Evolutionary conservation across 139 green algal genomes (phyloP).

Genomic region (Chlorella sp.): DNA sequence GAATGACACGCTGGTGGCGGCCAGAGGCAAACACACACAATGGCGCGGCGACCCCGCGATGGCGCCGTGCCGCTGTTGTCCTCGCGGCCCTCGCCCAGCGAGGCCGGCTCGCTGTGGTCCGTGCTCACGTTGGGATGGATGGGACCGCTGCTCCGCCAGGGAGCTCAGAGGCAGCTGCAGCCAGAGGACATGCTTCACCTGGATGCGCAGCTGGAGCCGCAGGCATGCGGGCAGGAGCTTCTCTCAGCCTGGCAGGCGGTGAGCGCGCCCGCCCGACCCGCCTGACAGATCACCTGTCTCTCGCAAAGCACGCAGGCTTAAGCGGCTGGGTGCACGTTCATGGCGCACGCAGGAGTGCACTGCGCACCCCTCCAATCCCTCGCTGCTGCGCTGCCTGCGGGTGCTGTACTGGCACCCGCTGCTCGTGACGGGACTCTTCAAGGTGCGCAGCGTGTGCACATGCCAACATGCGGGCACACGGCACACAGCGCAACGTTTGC

Average conservation of each 20-base stretch:
- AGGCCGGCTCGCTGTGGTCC: too few species aligned
- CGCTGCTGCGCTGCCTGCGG: neutral
- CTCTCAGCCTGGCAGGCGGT: neutral
- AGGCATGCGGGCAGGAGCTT: neutral
- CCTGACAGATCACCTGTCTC: neutral
- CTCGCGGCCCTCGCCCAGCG: too few species aligned
- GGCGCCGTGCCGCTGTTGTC: too few species aligned
- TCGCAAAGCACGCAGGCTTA: neutral
- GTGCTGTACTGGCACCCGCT: neutral
- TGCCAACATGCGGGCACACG: too few species aligned
- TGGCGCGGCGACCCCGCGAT: too few species aligned
- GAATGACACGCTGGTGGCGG: too few species aligned
- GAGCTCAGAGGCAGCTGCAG: neutral
- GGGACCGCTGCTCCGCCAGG: neutral
- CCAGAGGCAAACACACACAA: too few species aligned
- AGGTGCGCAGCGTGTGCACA: neutral
- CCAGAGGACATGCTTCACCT: neutral
- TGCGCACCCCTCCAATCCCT: neutral
- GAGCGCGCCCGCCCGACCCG: neutral
- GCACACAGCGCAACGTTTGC: neutral
- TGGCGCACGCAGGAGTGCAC: neutral
- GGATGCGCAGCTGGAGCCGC: neutral
- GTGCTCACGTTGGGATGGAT: too few species aligned
- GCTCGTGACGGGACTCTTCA: neutral
- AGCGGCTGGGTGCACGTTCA: neutral